Evolutionary conservation across 345 rosid genomes (phyloP).

Genomic region (Camelina hispida): DNA sequence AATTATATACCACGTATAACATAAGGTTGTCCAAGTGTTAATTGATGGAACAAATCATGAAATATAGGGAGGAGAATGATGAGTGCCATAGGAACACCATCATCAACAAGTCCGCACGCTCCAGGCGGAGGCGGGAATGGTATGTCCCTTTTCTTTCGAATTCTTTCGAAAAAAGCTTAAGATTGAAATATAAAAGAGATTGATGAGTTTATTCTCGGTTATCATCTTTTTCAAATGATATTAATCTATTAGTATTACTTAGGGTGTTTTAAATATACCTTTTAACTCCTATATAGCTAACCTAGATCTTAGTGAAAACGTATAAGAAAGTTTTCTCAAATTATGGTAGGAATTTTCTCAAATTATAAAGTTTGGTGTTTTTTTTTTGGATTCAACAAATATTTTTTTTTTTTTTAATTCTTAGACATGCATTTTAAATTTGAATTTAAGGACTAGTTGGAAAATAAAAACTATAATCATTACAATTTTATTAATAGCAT

Average conservation of each 20-base stretch:
- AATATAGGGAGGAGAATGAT: constrained; percentile 10
- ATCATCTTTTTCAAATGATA: too few relatives aligned
- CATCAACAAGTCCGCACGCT: not conserved
- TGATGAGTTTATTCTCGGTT: too few relatives aligned
- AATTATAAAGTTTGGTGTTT: not conserved
- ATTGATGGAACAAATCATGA: not conserved
- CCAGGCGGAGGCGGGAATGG: not conserved
- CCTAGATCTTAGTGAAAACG: not conserved
- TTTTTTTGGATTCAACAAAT: too few relatives aligned
- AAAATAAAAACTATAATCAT: too few relatives aligned
- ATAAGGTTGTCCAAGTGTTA: not conserved
- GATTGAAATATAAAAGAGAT: too few relatives aligned
- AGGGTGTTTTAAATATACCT: not conserved
- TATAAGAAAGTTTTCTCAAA: too few relatives aligned
- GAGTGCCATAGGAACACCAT: not conserved
- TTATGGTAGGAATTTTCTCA: not conserved
- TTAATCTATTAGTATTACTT: too few relatives aligned
- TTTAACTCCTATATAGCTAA: not conserved
- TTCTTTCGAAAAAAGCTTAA: too few relatives aligned
- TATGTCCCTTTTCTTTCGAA: not conserved
- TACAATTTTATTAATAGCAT: too few relatives aligned
- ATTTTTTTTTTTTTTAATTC: too few relatives aligned
- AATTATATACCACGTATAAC: not conserved
- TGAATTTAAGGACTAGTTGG: too few relatives aligned
- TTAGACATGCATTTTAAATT: too few relatives aligned